These are phyloP conservation scores for Fennellomyces sp. DNA, from an alignment of 371 early-diverging fungal genomes.

Conservation along the genomic window DNA sequence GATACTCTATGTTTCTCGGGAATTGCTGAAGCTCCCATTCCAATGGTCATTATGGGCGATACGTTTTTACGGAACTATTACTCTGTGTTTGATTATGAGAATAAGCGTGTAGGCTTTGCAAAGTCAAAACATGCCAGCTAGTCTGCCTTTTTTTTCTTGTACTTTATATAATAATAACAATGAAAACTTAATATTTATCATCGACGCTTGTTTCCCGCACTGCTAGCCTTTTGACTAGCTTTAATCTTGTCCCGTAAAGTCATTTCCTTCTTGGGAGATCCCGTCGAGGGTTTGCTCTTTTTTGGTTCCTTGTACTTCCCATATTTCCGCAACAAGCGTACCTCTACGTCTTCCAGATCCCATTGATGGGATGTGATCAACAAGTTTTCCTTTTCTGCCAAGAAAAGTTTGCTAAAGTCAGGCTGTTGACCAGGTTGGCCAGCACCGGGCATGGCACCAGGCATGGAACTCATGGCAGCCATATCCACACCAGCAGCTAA, in stretches of 20 bases:
- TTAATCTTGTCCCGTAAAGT: constrained; percentile 31
- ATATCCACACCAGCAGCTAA: constrained; percentile 90
- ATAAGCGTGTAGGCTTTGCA: constrained; percentile 37
- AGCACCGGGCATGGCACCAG: constrained; percentile 38
- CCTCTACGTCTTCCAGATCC: constrained; percentile 85
- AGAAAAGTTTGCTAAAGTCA: constrained; percentile 85
- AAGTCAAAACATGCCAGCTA: constrained; percentile 5
- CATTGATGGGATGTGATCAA: constrained; percentile 82
- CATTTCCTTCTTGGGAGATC: constrained; percentile 15
- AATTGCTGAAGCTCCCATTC: constrained; percentile 11
- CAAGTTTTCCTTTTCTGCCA: constrained; percentile 88
- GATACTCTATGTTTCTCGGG: constrained; percentile 18
- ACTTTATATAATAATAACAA: background rate
- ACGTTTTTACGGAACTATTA: constrained; percentile 38
- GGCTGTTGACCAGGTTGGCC: constrained; percentile 77
- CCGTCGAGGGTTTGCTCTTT: background rate
- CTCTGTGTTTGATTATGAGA: constrained; percentile 40
- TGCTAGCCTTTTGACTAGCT: constrained; percentile 21
- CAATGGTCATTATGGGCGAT: constrained; percentile 36
- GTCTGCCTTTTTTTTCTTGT: background rate
- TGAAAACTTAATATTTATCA: no score
- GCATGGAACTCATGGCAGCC: constrained; percentile 83
- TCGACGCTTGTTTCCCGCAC: constrained; percentile 31
- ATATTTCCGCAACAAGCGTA: constrained; percentile 79
- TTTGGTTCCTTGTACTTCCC: constrained; percentile 42